Conservation (phyloP, 108 stramenopile species). For the Pinguiococcus pyrenoidosus region DNA sequence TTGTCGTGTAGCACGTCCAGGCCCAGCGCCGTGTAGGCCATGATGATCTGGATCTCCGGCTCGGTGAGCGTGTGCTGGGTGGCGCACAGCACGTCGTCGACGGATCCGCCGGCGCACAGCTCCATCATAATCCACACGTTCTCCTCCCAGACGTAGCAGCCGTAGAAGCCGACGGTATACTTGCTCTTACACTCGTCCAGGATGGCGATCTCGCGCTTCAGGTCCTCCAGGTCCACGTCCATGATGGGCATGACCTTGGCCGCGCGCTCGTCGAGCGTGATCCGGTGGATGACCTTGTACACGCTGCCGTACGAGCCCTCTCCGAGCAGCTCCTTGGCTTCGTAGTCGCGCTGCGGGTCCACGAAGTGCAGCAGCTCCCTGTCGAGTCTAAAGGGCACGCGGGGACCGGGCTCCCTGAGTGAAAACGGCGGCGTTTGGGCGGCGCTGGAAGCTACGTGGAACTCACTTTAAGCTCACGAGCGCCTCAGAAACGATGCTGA, state of each 20-base stretch:
- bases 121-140: conserved; percentile 41
- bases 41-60: conserved; percentile 23
- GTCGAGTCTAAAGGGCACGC: no score
- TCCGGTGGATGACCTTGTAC: conserved; percentile 19
- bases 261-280: conserved; percentile 23
- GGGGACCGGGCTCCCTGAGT: no score
- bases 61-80: conserved; percentile 21
- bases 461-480: no score
- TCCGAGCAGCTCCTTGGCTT: conserved; percentile 29
- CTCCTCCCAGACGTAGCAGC: conserved; percentile 28
- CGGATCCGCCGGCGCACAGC: conserved; percentile 33
- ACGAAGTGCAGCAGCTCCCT: no score
- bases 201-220: conserved; percentile 30
- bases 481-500: no score
- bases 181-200: conserved; percentile 25
- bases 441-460: no score
- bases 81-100: conserved; percentile 33
- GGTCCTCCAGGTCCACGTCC: conserved; percentile 19
- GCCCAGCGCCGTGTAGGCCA: conserved; percentile 32
- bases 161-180: conserved; percentile 28
- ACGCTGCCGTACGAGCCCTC: conserved; percentile 41
- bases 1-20: conserved; percentile 34
- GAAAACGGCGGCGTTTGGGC: no score
- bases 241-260: conserved; percentile 37
- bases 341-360: conserved; percentile 30